Conservation (phyloP, 2,329 filamentous ascomycete genomes). For the Emydomyces testavorans region DNA sequence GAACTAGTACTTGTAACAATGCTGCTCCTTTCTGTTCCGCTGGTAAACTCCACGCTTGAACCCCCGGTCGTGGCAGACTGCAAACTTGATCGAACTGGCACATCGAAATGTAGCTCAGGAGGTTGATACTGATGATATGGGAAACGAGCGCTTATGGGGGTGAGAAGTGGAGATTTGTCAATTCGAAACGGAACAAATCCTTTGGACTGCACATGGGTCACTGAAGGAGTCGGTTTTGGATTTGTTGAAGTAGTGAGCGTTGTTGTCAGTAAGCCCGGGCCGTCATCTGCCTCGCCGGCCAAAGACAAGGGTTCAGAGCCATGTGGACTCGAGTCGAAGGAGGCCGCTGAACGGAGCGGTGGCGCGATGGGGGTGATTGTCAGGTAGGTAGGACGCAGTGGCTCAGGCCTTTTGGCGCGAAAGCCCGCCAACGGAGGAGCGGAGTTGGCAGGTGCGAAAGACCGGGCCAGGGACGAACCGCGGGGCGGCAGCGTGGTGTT, state of each 20-base stretch:
- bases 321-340: neutral
- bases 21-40: conserved; percentile 71
- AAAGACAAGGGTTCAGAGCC: neutral
- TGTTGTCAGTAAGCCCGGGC: neutral
- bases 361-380: neutral
- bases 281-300: neutral
- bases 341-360: conserved; percentile 1
- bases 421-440: neutral
- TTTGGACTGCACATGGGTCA: conserved; percentile 24
- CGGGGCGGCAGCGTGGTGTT: conserved; percentile 6
- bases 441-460: neutral
- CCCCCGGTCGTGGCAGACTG: conserved; percentile 48
- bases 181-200: conserved; percentile 15
- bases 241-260: neutral
- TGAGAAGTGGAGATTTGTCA: conserved; percentile 10
- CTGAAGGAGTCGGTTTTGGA: conserved; percentile 25
- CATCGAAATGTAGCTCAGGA: conserved; percentile 25
- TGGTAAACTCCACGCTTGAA: conserved; percentile 46
- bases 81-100: conserved; percentile 43
- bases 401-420: conserved; percentile 1
- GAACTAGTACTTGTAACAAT: conserved; percentile 69
- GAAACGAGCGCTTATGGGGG: conserved; percentile 22
- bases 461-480: conserved; percentile 3
- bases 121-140: conserved; percentile 20
- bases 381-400: conserved; percentile 3